Percentiles rank a stretch among this genome's conserved stretches.
Evolutionary conservation across 2,329 filamentous ascomycete species (phyloP).

Genomic region (Colletotrichum horii): DNA sequence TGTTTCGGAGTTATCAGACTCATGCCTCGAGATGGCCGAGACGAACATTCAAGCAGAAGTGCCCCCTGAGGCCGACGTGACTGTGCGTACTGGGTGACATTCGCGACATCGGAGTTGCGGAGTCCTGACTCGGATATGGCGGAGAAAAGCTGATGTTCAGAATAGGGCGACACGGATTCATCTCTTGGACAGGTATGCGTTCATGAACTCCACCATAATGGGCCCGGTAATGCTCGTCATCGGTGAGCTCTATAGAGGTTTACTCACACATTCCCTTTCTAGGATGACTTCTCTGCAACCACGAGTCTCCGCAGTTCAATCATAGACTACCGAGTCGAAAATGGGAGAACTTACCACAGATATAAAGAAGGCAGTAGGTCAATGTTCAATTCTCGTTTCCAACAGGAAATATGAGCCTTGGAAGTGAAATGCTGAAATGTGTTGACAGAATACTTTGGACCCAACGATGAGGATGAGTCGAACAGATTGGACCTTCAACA

Average conservation of each 20-base stretch:
- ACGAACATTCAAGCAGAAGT: neutral
- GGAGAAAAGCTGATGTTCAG: neutral
- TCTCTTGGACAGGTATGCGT: neutral
- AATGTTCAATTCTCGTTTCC: neutral
- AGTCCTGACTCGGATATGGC: neutral
- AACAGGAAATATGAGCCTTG: too few relatives aligned
- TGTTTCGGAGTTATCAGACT: neutral
- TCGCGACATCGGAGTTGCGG: neutral
- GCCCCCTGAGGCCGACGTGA: neutral
- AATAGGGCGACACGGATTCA: neutral
- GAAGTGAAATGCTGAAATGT: neutral
- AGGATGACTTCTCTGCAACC: neutral
- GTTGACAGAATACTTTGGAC: neutral
- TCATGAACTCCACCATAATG: too few relatives aligned
- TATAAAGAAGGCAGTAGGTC: constrained; percentile 17
- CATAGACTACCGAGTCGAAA: constrained; percentile 38
- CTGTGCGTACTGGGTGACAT: neutral
- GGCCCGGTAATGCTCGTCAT: neutral
- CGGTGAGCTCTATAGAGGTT: neutral
- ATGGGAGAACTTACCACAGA: constrained; percentile 40
- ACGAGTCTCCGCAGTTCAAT: constrained; percentile 37
- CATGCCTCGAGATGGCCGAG: neutral
- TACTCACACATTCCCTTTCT: neutral
- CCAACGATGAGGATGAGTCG: constrained; percentile 29
- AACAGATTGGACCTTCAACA: constrained; percentile 41